These are phyloP conservation scores for Corylus americana DNA, from an alignment of 306 rosid genomes.

Conservation along the genomic window DNA sequence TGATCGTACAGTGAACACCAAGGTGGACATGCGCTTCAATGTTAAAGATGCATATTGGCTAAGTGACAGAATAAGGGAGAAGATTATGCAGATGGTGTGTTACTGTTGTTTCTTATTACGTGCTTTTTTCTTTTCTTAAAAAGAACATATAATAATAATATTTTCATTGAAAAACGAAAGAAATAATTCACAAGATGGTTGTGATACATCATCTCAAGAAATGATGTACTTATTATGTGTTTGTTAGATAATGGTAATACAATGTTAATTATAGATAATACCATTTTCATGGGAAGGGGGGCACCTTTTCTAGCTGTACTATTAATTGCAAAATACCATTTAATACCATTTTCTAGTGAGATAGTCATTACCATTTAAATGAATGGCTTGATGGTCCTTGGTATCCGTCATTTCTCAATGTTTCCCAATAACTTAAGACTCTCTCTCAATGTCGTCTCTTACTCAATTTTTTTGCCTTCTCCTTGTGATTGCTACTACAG, in stretches of 20 bases:
- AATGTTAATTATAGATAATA: not conserved
- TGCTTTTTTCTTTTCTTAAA: not conserved
- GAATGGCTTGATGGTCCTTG: not conserved
- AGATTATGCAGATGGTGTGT: conserved; percentile 75
- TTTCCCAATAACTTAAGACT: not conserved
- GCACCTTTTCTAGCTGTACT: no score
- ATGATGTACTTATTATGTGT: not conserved
- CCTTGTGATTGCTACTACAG: conserved; percentile 5
- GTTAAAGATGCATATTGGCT: conserved; percentile 79
- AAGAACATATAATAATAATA: not conserved
- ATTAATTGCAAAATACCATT: not conserved
- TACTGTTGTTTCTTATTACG: not conserved
- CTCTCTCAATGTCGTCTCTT: not conserved
- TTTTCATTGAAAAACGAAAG: not conserved
- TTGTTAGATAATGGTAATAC: not conserved
- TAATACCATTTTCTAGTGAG: not conserved
- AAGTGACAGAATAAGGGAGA: conserved; percentile 76
- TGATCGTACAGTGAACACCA: conserved; percentile 73
- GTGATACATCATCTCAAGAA: not conserved
- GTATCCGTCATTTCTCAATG: not conserved
- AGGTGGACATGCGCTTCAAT: conserved; percentile 99
- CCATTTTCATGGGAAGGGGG: not conserved
- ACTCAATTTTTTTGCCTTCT: not conserved
- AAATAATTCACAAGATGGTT: not conserved
- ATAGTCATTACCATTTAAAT: not conserved